Evolutionary conservation across 768 basidiomycete species (phyloP).

Genomic region (Ramaria rubella): DNA sequence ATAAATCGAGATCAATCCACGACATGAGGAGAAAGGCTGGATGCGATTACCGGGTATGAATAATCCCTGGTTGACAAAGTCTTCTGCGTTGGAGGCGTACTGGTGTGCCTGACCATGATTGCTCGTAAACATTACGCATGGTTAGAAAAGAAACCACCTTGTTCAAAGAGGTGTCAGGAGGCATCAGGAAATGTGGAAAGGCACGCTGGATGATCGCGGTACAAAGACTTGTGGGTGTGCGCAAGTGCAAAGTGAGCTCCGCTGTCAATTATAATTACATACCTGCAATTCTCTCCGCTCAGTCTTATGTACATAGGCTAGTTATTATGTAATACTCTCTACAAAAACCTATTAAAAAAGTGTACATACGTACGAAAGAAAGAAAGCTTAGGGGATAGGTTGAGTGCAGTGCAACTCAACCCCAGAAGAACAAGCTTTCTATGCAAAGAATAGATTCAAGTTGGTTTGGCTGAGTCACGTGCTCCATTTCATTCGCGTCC

Average conservation of each 20-base stretch:
- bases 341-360: too few species aligned
- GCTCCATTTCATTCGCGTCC: not conserved
- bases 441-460: not conserved
- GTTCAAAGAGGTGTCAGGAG: conserved; percentile 11
- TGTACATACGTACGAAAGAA: too few species aligned
- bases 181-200: not conserved
- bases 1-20: not conserved
- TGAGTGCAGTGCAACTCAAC: too few species aligned
- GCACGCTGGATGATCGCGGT: not conserved
- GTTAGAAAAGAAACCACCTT: conserved; percentile 8
- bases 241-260: too few species aligned
- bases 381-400: too few species aligned
- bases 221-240: too few species aligned
- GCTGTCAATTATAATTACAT: too few species aligned
- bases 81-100: conserved; percentile 76
- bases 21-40: not conserved
- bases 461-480: not conserved
- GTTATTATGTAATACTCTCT: too few species aligned
- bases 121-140: too few species aligned
- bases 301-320: too few species aligned
- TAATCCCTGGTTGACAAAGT: conserved; percentile 57
- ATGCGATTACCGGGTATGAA: conserved; percentile 39
- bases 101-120: conserved; percentile 58
- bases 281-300: too few species aligned
- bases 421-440: too few species aligned